Conservation (phyloP, 2,329 filamentous ascomycete genomes). For the Fusarium torreyae region DNA sequence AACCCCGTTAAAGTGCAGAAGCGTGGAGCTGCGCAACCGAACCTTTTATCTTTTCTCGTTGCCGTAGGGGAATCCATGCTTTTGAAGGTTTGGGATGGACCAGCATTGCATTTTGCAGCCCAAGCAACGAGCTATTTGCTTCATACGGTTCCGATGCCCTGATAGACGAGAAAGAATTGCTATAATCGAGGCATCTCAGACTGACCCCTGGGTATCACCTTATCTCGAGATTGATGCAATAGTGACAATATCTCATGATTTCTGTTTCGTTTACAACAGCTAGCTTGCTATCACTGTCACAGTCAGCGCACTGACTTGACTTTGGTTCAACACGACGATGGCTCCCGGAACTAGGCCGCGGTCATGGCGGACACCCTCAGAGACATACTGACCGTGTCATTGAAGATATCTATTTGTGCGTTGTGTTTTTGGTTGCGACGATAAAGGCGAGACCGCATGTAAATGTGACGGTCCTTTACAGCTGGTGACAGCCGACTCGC, state of each 20-base stretch:
- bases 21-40: slow-evolving; percentile 33
- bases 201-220: slow-evolving; percentile 14
- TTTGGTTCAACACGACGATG: slow-evolving; percentile 34
- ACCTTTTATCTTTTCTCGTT: slow-evolving; percentile 15
- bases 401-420: background rate
- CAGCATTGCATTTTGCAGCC: slow-evolving; percentile 34
- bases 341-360: slow-evolving; percentile 35
- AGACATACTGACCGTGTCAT: slow-evolving; percentile 1
- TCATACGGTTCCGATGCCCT: slow-evolving; percentile 17
- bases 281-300: slow-evolving; percentile 18
- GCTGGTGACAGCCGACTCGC: slow-evolving; percentile 41
- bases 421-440: slow-evolving; percentile 26
- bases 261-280: slow-evolving; percentile 31
- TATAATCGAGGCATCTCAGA: slow-evolving; percentile 34
- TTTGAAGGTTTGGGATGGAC: slow-evolving; percentile 32
- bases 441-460: slow-evolving; percentile 20
- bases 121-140: slow-evolving; percentile 28
- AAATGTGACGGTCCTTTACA: slow-evolving; percentile 35
- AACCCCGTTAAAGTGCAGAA: slow-evolving; percentile 46
- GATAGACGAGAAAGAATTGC: slow-evolving; percentile 9
- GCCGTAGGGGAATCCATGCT: slow-evolving; percentile 40
- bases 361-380: slow-evolving; percentile 22
- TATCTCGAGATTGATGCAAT: slow-evolving; percentile 28
- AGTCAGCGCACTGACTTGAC: slow-evolving; percentile 15
- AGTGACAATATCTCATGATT: slow-evolving; percentile 38